Evolutionary conservation across 192 early-diverging fungal species (phyloP).

Genomic region (Coemansia sp.): DNA sequence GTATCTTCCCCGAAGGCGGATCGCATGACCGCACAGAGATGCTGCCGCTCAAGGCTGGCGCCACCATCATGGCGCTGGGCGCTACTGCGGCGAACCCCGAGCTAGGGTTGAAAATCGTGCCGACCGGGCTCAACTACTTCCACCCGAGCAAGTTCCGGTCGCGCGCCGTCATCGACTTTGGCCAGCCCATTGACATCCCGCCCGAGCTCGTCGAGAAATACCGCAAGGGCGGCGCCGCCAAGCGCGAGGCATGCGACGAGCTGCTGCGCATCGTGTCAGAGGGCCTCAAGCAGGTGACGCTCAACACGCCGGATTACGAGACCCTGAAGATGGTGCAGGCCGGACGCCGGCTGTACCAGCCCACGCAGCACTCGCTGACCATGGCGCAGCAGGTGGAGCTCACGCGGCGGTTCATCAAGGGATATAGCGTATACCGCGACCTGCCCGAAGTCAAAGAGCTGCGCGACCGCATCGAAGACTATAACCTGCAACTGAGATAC

Average conservation of each 20-base stretch:
- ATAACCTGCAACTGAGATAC: slow-evolving; percentile 87
- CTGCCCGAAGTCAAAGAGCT: slow-evolving; percentile 81
- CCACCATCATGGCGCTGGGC: slow-evolving; percentile 83
- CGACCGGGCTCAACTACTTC: slow-evolving; percentile 93
- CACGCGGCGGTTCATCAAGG: slow-evolving; percentile 84
- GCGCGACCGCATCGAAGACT: slow-evolving; percentile 71
- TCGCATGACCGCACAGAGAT: slow-evolving; percentile 96
- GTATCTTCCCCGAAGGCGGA: slow-evolving; percentile 99
- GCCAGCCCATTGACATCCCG: slow-evolving; percentile 81
- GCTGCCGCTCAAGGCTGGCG: slow-evolving; percentile 92
- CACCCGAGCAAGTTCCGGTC: slow-evolving; percentile 94
- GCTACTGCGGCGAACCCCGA: slow-evolving; percentile 84
- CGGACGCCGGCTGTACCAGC: slow-evolving; percentile 87
- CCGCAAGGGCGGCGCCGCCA: slow-evolving; percentile 76
- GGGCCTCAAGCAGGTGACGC: slow-evolving; percentile 82
- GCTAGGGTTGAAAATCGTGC: slow-evolving; percentile 91
- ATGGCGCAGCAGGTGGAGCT: slow-evolving; percentile 87
- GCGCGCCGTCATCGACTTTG: slow-evolving; percentile 97
- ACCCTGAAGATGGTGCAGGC: slow-evolving; percentile 88
- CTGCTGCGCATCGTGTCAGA: slow-evolving; percentile 81
- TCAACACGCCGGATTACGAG: slow-evolving; percentile 92
- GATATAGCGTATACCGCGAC: slow-evolving; percentile 80
- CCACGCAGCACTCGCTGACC: slow-evolving; percentile 78
- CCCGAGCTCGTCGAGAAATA: slow-evolving; percentile 81
- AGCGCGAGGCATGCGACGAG: slow-evolving; percentile 76